Evolutionary conservation across 2,329 filamentous ascomycete species (phyloP), one percentile per base, ranked within the genome.

Genomic region (Cercospora canescens): DNA sequence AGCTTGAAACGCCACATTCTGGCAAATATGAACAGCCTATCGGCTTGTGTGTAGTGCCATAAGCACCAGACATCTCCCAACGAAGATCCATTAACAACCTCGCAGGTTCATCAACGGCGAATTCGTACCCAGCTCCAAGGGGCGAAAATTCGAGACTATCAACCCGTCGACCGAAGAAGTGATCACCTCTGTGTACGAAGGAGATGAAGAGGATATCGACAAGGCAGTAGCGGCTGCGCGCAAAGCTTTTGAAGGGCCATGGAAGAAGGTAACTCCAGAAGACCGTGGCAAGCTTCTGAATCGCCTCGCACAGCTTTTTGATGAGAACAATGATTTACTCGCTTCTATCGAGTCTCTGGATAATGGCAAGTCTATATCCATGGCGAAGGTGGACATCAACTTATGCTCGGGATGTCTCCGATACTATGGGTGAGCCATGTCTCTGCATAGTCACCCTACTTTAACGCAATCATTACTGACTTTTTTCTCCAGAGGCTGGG

Each of bases 141-240:
- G 93, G 83, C 90, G 92, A 87, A 93, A 90, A 72, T 95, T 97
- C 77, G 93, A 97, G 82, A 91, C 93, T 80, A 90, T 95, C 85
- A 96, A 96, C 87, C 93, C 93, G 67, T 77, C 90, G 70, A 92
- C 88, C 71, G 94, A 97, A 81, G 89, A 93, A 81, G 88, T 92
- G 76, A 96, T 96, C 83, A 87, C 85, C 84, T 89, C 89, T 63
- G 91, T 97, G 74, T 83, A 88, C 78, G 93, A 96, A 83, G 94
- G 90, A 77, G 91, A 90, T 71, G 93, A 96, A 85, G 93, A 96
- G 85, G 92, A 95, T 83, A 84, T 88, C 77, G 87, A 89, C 79
- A 82, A 93, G 67, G 94, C 94, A 69, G 94, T 97, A 70, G 83
- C 87, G 65, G 93, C 93, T 61, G 94, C 94, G 71, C 91, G 94